Conservation (phyloP, 2,329 filamentous ascomycete genomes). For the Paecilomyces sp. region DNA sequence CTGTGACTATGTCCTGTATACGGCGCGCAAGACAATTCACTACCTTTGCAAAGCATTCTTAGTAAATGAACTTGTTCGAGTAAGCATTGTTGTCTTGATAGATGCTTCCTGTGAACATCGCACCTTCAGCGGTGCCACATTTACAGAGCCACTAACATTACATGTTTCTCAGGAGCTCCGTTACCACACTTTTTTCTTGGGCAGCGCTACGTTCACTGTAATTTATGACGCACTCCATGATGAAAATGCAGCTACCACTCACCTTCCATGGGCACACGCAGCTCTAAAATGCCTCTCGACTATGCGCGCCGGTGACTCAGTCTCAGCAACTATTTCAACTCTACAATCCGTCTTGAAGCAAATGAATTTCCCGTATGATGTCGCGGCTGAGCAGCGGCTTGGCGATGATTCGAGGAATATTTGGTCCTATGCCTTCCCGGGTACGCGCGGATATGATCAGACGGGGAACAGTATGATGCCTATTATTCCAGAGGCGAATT, state of each 20-base stretch:
- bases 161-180: conserved; percentile 30
- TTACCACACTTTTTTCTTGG: conserved; percentile 39
- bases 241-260: conserved; percentile 25
- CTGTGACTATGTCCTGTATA: conserved; percentile 35
- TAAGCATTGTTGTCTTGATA: conserved; percentile 12
- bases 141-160: neutral
- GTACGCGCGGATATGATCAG: neutral
- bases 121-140: neutral
- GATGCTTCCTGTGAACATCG: neutral
- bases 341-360: conserved; percentile 26
- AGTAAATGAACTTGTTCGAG: conserved; percentile 34
- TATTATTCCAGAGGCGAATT: neutral
- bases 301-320: conserved; percentile 26
- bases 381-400: neutral
- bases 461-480: neutral
- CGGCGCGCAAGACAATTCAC: conserved; percentile 35
- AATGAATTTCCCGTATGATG: conserved; percentile 7
- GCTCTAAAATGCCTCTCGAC: conserved; percentile 28
- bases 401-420: neutral
- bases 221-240: conserved; percentile 39
- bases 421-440: neutral
- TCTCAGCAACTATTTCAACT: conserved; percentile 20
- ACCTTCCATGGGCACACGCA: conserved; percentile 38
- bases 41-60: conserved; percentile 34
- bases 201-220: conserved; percentile 35